phyloP scores from a whole-genome alignment of 805 yeast species.

The Hanseniaspora singularis region DNA sequence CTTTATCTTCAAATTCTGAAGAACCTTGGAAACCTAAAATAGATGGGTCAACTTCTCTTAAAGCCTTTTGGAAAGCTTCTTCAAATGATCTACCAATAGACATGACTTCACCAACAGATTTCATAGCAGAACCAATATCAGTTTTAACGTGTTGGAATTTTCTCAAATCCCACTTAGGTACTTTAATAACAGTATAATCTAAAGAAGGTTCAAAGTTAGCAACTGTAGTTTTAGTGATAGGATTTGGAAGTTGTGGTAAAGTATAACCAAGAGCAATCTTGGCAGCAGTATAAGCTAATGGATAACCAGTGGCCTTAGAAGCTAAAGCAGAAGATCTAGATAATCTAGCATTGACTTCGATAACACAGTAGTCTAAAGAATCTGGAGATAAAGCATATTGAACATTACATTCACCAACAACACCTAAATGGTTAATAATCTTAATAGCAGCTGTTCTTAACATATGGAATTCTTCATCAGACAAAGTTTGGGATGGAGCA shows the following conservation, averaged over 20 bases:
- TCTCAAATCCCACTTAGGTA: conserved; percentile 97
- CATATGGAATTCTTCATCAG: conserved; percentile 97
- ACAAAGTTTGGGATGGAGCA: conserved; percentile 94
- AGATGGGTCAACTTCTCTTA: conserved; percentile 79
- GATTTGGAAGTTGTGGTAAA: conserved; percentile 78
- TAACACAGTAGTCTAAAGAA: conserved; percentile 88
- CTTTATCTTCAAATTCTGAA: conserved; percentile 49
- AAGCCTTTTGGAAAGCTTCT: conserved; percentile 95
- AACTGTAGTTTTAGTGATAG: conserved; percentile 86
- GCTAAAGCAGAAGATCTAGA: conserved; percentile 98
- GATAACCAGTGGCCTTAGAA: conserved; percentile 97
- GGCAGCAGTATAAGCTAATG: conserved; percentile 96
- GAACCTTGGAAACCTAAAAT: conserved; percentile 85
- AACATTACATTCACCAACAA: conserved; percentile 97
- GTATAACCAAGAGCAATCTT: conserved; percentile 89
- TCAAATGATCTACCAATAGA: conserved; percentile 94
- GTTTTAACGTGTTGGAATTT: conserved; percentile 88
- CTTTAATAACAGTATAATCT: conserved; percentile 93
- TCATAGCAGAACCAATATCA: conserved; percentile 83
- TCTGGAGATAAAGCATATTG: conserved; percentile 92
- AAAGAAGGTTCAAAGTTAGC: conserved; percentile 96
- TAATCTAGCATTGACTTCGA: conserved; percentile 94
- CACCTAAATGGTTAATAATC: conserved; percentile 93
- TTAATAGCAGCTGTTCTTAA: conserved; percentile 94
- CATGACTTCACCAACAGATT: conserved; percentile 98